Evolutionary conservation across 2,329 filamentous ascomycete genomes (phyloP), one percentile per base, ranked within the genome.

Genomic region (Ceratocystis cacaofunesta): DNA sequence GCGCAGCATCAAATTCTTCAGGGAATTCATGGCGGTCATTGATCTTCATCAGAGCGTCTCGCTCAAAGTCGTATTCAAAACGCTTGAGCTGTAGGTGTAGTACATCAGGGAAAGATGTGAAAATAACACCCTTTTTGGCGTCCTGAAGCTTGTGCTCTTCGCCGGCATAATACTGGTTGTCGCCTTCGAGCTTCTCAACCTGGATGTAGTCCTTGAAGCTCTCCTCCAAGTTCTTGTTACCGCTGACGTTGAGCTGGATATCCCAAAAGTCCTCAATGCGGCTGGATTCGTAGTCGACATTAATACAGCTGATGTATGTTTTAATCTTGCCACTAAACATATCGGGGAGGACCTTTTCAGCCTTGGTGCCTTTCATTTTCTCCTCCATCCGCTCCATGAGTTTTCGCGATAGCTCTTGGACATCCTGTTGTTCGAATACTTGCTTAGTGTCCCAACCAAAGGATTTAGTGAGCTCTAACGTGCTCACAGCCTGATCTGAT

Each of bases 31-130:
- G 92, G 66, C 90, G 85, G 71, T 95, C 90, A 71, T 95, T 95
- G 73, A 99, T 91, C 77, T 99, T 99, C 88, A 95, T 96, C 89
- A 97, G 96, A 69, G 90, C 91, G 73, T 97, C 92, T 70, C 90
- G 85, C 70, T 95, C 88, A 71, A 96, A 89, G 75, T 99, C 94
- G 76, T 99, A 99, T 74, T 99, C 91, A 75, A 99, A 99, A 63
- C 94, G 88, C 77, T 97, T 97, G 67, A 99, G 82, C 74, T 99
- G 94, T 52, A 99, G 79, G 74, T 99, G 92, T 25, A 99, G 79
- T 2, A 99, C 91, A 64, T 95, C 89, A 0, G 94, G 94, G 73
- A 97, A 97, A 71, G 86, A 89, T 73, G 91, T 90, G 74, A 99
- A 99, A 68, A 99, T 96, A 70, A 96, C 94, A 63, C 94, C 94